Evolutionary conservation across 176 grass and related monocot species (phyloP), one percentile per base, ranked within the genome.

Genomic region (Oryza longistaminata): DNA sequence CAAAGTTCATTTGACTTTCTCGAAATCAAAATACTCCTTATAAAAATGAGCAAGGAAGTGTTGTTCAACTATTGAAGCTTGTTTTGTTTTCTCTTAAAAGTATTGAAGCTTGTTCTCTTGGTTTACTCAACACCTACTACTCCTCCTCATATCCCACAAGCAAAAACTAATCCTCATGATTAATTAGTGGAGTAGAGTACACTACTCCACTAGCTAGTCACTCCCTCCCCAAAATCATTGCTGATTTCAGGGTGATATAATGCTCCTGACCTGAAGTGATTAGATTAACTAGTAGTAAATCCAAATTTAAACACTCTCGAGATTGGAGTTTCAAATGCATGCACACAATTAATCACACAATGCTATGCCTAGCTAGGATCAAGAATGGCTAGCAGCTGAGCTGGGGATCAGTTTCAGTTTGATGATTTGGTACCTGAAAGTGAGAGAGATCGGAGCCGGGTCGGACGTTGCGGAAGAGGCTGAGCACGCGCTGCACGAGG

Each of bases 361-460:
- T 65, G 40, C 19, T 35, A 35, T 35, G 4, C 34, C 34, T 35
- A 35, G 34, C 34, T 35, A 31, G 29, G 29, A 31, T 31, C 16
- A 58, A 58, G 19, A 58, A 58, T n/a, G 53, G 15, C 15, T 52
- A 50, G 13, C 34, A 35, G 34, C 34, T 35, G 34, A 16, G 48
- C 3, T 50, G 9, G 10, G 9, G 2, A 37, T 48, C 11, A 50
- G 48, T 50, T 50, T 50, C 11, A 50, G 48, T 50, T 50, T 50
- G 12, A 55, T 55, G 52, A 5, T n/a, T 58, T 58, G 1, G 72
- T 82, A 88, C 96, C 93, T 96, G 91, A 10, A 99, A 91, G 24
- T 88, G 91, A 2, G 93, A 89, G 82, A 99, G 96, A 82, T 99
- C 96, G 3, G 93, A 89, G 25, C 96, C 93, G 2, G 91, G 96